A percentile compares a stretch with the other conserved stretches of the same genome.
These are phyloP conservation scores for Quercus dentata DNA, from an alignment of 306 rosid genomes.

Conservation along the genomic window DNA sequence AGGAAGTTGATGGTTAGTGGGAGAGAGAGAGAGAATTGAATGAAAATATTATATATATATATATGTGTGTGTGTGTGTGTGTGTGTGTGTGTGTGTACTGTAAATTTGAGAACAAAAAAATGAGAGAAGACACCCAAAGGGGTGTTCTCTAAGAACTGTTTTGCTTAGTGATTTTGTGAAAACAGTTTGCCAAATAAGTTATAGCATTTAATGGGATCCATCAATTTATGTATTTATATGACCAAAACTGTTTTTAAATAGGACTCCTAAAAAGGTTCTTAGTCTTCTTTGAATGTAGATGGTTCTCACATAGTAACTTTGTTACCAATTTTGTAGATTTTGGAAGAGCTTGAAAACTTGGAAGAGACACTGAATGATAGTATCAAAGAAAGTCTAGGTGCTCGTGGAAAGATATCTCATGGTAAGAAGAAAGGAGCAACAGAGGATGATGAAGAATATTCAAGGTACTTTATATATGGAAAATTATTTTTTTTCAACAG, in stretches of 20 bases:
- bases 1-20: no score
- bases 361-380: conserved; percentile 97
- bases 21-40: no score
- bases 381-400: conserved; percentile 89
- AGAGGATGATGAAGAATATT: conserved; percentile 72
- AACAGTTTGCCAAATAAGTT: no score
- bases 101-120: no score
- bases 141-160: no score
- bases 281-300: neutral
- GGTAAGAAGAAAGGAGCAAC: conserved; percentile 75
- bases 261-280: neutral
- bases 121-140: no score
- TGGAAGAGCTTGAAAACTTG: conserved; percentile 96
- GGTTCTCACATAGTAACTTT: neutral
- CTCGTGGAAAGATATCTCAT: conserved; percentile 55
- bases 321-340: conserved; percentile 35
- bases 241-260: no score
- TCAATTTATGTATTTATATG: no score
- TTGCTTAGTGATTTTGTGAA: no score
- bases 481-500: neutral
- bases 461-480: conserved; percentile 45
- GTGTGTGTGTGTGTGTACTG: no score
- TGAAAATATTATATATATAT: no score
- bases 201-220: no score
- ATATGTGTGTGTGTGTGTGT: accelerated